Evolutionary conservation across 2,329 filamentous ascomycete species (phyloP), one percentile per base, ranked within the genome.

Genomic region (Cercospora brassicicola): DNA sequence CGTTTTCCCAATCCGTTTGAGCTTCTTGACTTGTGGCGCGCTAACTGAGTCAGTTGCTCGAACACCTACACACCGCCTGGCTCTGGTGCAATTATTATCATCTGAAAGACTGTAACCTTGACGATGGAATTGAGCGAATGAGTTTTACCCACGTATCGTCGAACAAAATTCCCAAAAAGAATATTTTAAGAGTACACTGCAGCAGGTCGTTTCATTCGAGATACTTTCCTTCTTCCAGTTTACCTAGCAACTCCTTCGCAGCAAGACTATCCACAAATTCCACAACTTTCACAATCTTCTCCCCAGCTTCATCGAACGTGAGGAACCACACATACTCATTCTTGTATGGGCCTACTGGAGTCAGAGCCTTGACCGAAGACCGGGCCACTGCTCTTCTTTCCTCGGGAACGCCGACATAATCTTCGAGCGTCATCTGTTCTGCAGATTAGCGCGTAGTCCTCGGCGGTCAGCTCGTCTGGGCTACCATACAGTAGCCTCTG

Each of bases 251-350:
- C 11, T 61, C 59, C 59, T 61, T 61, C 8, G 36, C 59, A 48
- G 59, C 59, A 3, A 39, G 9, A 1, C 20, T 11, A 55, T 74
- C 73, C 10, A 73, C 13, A 48, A 73, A 71, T 57, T 74, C 73
- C 10, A 65, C 66, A 56, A 74, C 69, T 2, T 59, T 48, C 18
- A 59, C 69, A 51, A 74, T 70, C 42, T 66, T 66, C 63, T 71
- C 23, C 1, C 72, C 72, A 13, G 23, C 33, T 20, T 68, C 62
- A 31, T 68, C 59, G 53, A 74, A 72, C 4, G 42, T 68, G 4
- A 74, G 59, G 61, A 72, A 71, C 68, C 72, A 74, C 30, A 72
- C 68, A 18, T 74, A 74, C 15, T 74, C 71, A 30, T 73, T 74
- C 23, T 63, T 61, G 39, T 69, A 72, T 4, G 66, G 55, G 9